These are phyloP conservation scores for Hebeloma cylindrosporum DNA, from an alignment of 768 basidiomycete species.

Conservation along the genomic window DNA sequence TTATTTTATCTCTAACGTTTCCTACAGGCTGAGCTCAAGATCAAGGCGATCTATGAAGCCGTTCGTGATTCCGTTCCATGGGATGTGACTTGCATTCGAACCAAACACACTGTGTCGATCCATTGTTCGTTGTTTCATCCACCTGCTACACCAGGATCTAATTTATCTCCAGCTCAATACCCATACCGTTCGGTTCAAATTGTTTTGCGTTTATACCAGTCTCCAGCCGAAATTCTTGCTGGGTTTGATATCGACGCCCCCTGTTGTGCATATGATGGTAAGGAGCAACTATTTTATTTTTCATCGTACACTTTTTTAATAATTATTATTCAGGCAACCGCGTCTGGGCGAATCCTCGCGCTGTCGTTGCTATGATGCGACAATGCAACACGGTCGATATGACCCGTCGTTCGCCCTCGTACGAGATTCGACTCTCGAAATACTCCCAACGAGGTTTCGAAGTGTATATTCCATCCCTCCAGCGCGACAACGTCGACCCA, in stretches of 20 bases:
- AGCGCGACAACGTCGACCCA: constrained; percentile 54
- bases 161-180: constrained; percentile 48
- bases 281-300: not conserved
- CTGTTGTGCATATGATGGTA: constrained; percentile 49
- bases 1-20: not conserved
- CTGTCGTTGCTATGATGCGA: constrained; percentile 63
- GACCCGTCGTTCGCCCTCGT: constrained; percentile 63
- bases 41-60: constrained; percentile 57
- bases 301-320: not conserved
- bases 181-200: constrained; percentile 69
- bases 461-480: constrained; percentile 53
- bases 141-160: not conserved
- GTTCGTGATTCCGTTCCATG: constrained; percentile 65
- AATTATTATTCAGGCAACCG: constrained; percentile 33
- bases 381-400: constrained; percentile 64
- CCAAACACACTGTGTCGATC: constrained; percentile 65
- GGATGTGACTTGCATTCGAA: constrained; percentile 67
- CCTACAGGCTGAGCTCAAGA: constrained; percentile 56
- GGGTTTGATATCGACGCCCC: constrained; percentile 70
- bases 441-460: constrained; percentile 57
- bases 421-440: constrained; percentile 62
- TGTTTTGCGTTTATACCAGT: constrained; percentile 60
- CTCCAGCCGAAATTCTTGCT: constrained; percentile 64
- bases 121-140: constrained; percentile 42
- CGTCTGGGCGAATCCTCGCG: constrained; percentile 62